phyloP scores from a whole-genome alignment of 371 early-diverging fungal genomes.

The Syncephalastrum racemosum region DNA sequence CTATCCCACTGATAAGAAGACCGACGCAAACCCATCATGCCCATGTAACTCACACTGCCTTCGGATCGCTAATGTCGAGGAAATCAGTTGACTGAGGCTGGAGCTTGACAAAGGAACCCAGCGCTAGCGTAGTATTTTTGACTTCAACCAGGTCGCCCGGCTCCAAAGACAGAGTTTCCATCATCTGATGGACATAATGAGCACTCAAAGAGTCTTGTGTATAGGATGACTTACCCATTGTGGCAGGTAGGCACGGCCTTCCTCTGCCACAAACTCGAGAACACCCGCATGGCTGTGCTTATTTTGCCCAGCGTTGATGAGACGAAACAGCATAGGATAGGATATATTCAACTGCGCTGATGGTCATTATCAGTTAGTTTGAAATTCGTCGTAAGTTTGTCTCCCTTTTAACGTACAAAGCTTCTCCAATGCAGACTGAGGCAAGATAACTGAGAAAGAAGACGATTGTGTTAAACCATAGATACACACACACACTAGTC shows the following conservation, averaged over 20 bases:
- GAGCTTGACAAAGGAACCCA: slow-evolving; percentile 94
- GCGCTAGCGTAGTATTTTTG: slow-evolving; percentile 77
- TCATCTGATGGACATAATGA: slow-evolving; percentile 68
- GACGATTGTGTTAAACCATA: background rate
- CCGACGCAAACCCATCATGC: background rate
- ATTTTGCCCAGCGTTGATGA: slow-evolving; percentile 57
- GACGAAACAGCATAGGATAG: slow-evolving; percentile 91
- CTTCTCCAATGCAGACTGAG: slow-evolving; percentile 86
- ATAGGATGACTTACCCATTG: slow-evolving; percentile 77
- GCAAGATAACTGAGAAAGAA: slow-evolving; percentile 73
- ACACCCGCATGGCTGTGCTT: slow-evolving; percentile 94
- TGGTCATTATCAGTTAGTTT: background rate
- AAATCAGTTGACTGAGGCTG: slow-evolving; percentile 98
- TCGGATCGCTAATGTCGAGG: slow-evolving; percentile 97
- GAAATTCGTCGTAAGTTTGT: background rate
- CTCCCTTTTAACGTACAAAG: slow-evolving; percentile 56
- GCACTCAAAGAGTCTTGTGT: background rate
- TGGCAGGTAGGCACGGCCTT: slow-evolving; percentile 95
- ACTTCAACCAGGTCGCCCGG: slow-evolving; percentile 82
- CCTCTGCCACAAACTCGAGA: slow-evolving; percentile 98
- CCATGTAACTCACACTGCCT: slow-evolving; percentile 77
- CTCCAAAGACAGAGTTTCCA: slow-evolving; percentile 81
- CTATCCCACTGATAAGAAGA: slow-evolving; percentile 23
- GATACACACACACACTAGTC: slow-evolving; percentile 1
- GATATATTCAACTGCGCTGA: slow-evolving; percentile 83